These are phyloP conservation scores for Pseudogymnoascus sp. DNA, from an alignment of 2,329 filamentous ascomycete genomes.

Conservation along the genomic window DNA sequence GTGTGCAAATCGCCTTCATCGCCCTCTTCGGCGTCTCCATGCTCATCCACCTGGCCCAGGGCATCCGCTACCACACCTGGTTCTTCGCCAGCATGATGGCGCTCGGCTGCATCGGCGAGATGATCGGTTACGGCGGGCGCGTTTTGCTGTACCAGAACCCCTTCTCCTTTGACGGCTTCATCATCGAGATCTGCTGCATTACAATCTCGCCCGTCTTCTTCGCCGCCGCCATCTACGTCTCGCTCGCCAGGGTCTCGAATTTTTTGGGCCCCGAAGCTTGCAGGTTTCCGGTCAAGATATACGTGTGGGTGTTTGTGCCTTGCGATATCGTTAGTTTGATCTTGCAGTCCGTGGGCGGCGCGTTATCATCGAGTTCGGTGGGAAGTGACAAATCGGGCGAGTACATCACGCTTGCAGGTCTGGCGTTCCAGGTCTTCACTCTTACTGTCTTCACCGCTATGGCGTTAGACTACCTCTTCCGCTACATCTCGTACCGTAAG, in stretches of 20 bases:
- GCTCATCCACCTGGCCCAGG: constrained; percentile 31
- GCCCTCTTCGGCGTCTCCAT: constrained; percentile 42
- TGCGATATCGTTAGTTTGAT: constrained; percentile 55
- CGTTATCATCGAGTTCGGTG: constrained; percentile 47
- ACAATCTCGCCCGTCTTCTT: constrained; percentile 61
- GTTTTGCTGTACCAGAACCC: constrained; percentile 48
- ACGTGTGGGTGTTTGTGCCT: constrained; percentile 44
- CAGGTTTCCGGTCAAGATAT: constrained; percentile 36
- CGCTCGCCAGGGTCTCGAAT: constrained; percentile 43
- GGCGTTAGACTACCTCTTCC: constrained; percentile 24
- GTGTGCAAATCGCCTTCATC: constrained; percentile 46
- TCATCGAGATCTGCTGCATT: constrained; percentile 54
- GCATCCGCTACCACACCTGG: constrained; percentile 26
- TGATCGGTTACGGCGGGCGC: constrained; percentile 53
- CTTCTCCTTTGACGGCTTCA: constrained; percentile 40
- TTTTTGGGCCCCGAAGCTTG: constrained; percentile 43
- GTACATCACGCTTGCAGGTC: constrained; percentile 58
- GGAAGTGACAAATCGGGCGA: constrained; percentile 39
- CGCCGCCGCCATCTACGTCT: constrained; percentile 57
- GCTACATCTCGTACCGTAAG: constrained; percentile 9
- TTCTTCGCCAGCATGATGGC: constrained; percentile 39
- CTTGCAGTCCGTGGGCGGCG: constrained; percentile 54
- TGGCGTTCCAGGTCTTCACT: constrained; percentile 53
- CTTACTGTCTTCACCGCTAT: constrained; percentile 47
- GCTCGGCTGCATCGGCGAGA: constrained; percentile 47